These are phyloP conservation scores for Byssothecium circinans DNA, from an alignment of 2,329 filamentous ascomycete species.

Conservation along the genomic window DNA sequence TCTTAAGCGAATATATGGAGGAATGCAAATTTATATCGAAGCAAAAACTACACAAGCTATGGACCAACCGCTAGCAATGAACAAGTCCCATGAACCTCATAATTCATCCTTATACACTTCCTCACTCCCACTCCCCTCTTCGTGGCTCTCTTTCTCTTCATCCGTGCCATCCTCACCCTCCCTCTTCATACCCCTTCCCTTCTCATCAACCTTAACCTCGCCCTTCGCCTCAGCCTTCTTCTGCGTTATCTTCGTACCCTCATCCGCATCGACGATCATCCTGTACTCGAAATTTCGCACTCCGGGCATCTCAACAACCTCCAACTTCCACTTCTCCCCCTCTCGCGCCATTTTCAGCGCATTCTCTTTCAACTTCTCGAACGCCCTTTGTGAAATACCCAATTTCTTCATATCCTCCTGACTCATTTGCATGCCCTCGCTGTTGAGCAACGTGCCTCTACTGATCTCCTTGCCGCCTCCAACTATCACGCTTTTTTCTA, in stretches of 20 bases:
- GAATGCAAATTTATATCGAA: too few relatives aligned
- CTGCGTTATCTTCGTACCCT: slow-evolving; percentile 46
- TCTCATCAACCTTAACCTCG: slow-evolving; percentile 42
- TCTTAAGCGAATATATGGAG: too few relatives aligned
- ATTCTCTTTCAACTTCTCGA: slow-evolving; percentile 70
- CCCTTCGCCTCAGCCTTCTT: slow-evolving; percentile 44
- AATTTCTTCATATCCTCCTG: slow-evolving; percentile 69
- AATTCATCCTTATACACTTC: slow-evolving; percentile 47
- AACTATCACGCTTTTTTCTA: slow-evolving; percentile 56
- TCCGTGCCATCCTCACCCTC: slow-evolving; percentile 31
- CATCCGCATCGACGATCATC: slow-evolving; percentile 66
- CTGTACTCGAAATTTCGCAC: slow-evolving; percentile 63
- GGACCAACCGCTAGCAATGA: too few relatives aligned
- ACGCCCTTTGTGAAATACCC: slow-evolving; percentile 65
- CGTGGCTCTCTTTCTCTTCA: slow-evolving; percentile 26
- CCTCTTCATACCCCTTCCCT: slow-evolving; percentile 35
- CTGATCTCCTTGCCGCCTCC: slow-evolving; percentile 57
- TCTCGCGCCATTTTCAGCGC: slow-evolving; percentile 70
- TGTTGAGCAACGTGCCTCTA: slow-evolving; percentile 55
- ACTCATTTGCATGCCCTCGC: slow-evolving; percentile 65
- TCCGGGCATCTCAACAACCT: slow-evolving; percentile 71
- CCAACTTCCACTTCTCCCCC: slow-evolving; percentile 72
- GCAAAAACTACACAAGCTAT: too few relatives aligned
- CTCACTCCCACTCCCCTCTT: slow-evolving; percentile 37
- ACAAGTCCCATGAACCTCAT: slow-evolving; percentile 14